Evolutionary conservation across 1,284 basidiomycete species (phyloP).

Genomic region (Ustilago crameri): DNA sequence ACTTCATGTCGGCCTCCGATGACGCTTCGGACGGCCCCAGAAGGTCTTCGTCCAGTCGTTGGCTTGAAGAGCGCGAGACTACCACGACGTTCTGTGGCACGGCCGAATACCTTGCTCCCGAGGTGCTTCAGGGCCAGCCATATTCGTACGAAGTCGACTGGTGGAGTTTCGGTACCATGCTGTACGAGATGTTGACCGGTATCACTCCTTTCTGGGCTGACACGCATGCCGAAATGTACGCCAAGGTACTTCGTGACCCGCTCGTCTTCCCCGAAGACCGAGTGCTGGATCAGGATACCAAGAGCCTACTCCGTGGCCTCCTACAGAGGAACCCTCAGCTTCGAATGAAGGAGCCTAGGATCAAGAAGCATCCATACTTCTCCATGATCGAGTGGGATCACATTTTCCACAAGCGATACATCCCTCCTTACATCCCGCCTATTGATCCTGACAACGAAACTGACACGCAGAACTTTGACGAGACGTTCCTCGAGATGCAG

Average conservation of each 20-base stretch:
- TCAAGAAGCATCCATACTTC: slow-evolving; percentile 95
- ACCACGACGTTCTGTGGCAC: slow-evolving; percentile 99
- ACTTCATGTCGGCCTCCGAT: slow-evolving; percentile 83
- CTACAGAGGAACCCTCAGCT: slow-evolving; percentile 90
- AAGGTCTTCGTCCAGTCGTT: slow-evolving; percentile 75
- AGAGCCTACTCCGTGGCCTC: slow-evolving; percentile 91
- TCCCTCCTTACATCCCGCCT: slow-evolving; percentile 95
- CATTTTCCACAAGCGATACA: slow-evolving; percentile 92
- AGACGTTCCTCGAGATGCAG: slow-evolving; percentile 88
- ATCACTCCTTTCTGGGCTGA: slow-evolving; percentile 98
- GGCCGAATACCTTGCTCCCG: slow-evolving; percentile 98
- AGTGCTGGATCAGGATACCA: slow-evolving; percentile 91
- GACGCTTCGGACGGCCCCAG: slow-evolving; percentile 30
- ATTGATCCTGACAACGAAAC: slow-evolving; percentile 91
- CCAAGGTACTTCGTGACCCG: slow-evolving; percentile 86
- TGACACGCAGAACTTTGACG: slow-evolving; percentile 97
- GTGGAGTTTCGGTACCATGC: slow-evolving; percentile 98
- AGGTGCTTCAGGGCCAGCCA: slow-evolving; percentile 96
- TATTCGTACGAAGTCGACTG: slow-evolving; percentile 99
- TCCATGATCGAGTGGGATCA: slow-evolving; percentile 95
- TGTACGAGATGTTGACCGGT: slow-evolving; percentile 99
- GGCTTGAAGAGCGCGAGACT: slow-evolving; percentile 95
- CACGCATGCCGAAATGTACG: slow-evolving; percentile 94
- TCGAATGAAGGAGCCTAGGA: slow-evolving; percentile 88
- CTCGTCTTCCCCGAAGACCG: slow-evolving; percentile 87